Evolutionary conservation across 352 stramenopile genomes (phyloP).

Genomic region (Achlya hypogyna): DNA sequence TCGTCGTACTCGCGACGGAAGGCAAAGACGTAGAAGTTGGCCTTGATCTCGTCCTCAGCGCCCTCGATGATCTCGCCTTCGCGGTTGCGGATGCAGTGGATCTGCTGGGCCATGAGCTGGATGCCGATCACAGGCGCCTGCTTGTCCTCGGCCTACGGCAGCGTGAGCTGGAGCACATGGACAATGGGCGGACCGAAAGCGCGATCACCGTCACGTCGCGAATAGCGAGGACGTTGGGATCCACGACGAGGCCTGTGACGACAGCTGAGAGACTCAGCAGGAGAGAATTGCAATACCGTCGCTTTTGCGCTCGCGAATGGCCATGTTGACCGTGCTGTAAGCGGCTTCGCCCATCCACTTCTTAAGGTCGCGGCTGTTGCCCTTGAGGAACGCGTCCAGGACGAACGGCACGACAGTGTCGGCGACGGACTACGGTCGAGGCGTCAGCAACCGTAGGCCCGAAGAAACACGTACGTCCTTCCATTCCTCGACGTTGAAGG

Average conservation of each 20-base stretch:
- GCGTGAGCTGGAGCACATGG: not conserved
- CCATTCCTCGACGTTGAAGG: slow-evolving; percentile 96
- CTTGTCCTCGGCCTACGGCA: slow-evolving; percentile 71
- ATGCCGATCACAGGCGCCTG: slow-evolving; percentile 93
- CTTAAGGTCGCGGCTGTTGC: slow-evolving; percentile 92
- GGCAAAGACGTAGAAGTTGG: slow-evolving; percentile 97
- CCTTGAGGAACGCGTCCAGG: slow-evolving; percentile 91
- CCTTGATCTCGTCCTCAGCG: slow-evolving; percentile 93
- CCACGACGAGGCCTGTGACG: slow-evolving; percentile 66
- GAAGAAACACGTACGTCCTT: slow-evolving; percentile 48
- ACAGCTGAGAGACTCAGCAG: not conserved
- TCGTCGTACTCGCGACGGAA: slow-evolving; percentile 97
- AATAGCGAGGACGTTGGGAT: slow-evolving; percentile 95
- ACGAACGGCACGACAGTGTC: slow-evolving; percentile 91
- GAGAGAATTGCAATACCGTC: slow-evolving; percentile 48
- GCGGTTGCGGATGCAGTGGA: slow-evolving; percentile 97
- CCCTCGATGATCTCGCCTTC: slow-evolving; percentile 95
- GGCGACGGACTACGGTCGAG: slow-evolving; percentile 66
- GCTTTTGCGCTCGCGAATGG: slow-evolving; percentile 91
- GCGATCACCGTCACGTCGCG: slow-evolving; percentile 96
- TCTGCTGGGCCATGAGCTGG: slow-evolving; percentile 98
- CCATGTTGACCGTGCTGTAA: slow-evolving; percentile 91
- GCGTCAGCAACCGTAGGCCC: not conserved
- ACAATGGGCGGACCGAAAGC: slow-evolving; percentile 44
- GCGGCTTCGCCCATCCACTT: slow-evolving; percentile 94